phyloP scores from a whole-genome alignment of 2,329 filamentous ascomycete species.

The Immersiporthe knoxdaviesiana region DNA sequence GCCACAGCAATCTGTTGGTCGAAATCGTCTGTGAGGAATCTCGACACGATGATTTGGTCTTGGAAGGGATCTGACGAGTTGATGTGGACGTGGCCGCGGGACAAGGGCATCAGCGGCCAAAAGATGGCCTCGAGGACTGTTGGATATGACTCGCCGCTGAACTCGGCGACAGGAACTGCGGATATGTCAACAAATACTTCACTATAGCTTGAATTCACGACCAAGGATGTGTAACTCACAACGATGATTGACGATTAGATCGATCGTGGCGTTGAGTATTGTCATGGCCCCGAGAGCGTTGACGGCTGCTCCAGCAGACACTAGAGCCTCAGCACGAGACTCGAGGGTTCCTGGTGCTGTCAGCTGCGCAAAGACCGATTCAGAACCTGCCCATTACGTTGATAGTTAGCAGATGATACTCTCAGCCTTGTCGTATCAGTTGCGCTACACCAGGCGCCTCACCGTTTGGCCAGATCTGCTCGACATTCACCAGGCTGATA shows the following conservation, averaged over 20 bases:
- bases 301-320: conserved; percentile 32
- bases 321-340: conserved; percentile 31
- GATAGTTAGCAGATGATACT: neutral
- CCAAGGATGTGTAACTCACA: conserved; percentile 13
- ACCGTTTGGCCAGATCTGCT: conserved; percentile 31
- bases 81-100: conserved; percentile 34
- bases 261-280: conserved; percentile 33
- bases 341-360: neutral
- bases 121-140: conserved; percentile 30
- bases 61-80: conserved; percentile 31
- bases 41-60: conserved; percentile 31
- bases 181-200: neutral
- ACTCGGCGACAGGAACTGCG: conserved; percentile 32
- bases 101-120: conserved; percentile 35
- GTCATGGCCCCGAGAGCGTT: conserved; percentile 30
- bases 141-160: conserved; percentile 25
- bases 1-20: conserved; percentile 32
- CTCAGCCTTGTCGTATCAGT: neutral
- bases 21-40: conserved; percentile 32
- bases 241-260: conserved; percentile 28
- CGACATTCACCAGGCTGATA: conserved; percentile 32
- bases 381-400: neutral
- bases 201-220: rapidly evolving
- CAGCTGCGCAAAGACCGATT: conserved; percentile 3
- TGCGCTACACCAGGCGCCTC: neutral